Base-by-base conservation (phyloP, 169 alveolate genomes). In the Eimeria tenella region DNA sequence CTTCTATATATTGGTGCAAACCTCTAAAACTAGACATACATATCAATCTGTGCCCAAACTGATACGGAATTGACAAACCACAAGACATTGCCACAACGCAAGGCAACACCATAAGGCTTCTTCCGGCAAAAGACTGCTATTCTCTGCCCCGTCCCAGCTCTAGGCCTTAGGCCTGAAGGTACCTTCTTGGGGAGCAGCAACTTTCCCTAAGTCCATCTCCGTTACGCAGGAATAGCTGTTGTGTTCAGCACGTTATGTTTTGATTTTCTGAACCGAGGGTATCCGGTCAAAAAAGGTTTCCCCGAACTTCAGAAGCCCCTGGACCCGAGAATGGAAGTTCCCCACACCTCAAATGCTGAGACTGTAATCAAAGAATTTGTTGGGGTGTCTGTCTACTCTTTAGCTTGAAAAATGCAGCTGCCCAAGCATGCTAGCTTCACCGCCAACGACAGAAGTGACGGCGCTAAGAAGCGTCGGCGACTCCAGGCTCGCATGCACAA, bases 191-290 rank as follows among this genome's bases (percentile, higher is more conserved):
- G 86, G 42, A 25, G 25, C 25, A 60, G 42, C 25, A 4, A 42
- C 9, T 60, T 42, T 19, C 21, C 42, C 42, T 23, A 75, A 75
- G 86, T 75, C 86, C 86, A 75, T 75, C 65, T 75, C 86, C 65
- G 53, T 5, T 42, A 75, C 13, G 86, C 86, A 75, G 31, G 42
- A 52, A 75, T 13, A 11, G 13, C 65, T 13, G 86, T 19, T 31
- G 42, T 31, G 63, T 9, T 75, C 65, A 50, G 62, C 63, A n/a
- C 42, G 42, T 31, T 31, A 31, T 31, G 42, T 58, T 17, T 58
- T 13, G 68, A 58, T 10, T 17, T 58, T 10, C 3, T 10, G 68
- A 58, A 3, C 68, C 68, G 68, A 58, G 42, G 42, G 42, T 31
- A 31, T 2, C 42, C 42, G 42, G 42, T 31, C 42, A 31, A 31